Evolutionary conservation across 805 yeast species (phyloP), one percentile per base, ranked within the genome.

Genomic region (Cyberlindnera maclurae): DNA sequence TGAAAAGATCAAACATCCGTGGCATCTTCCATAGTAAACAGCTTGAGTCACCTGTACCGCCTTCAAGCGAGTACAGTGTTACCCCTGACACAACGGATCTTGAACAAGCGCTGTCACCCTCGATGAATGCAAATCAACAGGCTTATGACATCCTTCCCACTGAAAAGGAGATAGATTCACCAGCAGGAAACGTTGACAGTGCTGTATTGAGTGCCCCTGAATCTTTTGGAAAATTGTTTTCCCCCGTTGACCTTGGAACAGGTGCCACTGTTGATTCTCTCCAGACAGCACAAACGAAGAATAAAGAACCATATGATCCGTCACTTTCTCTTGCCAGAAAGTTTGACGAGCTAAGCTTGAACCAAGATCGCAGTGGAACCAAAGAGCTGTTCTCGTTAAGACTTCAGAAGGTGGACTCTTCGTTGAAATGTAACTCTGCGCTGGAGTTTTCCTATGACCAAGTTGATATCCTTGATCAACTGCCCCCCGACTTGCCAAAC

Each of bases 1-100:
- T 20, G 31, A 29, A n/a, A 15, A 33, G 29, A 12, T 3, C 13
- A 12, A 31, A 33, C 9, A 7, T 24, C 6, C 22, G 22, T 24
- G 36, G 36, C 12, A 24, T 33, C 11, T 33, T 33, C 22, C 15
- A 29, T 12, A 18, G 16, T 4, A 33, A 22, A 18, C 16, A 15
- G 11, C 20, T 11, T 12, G 29, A 16, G 11, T 12, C 24, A 11
- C 22, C 16, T 9, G 16, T n/a, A 15, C 17, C 29, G 2, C 41
- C 54, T 1, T 51, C 57, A 12, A 52, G 57, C 32, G 54, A 43
- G 18, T 52, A 52, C 33, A 50, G 53, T 33, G 42, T 29, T 18
- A 52, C 55, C 2, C 55, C 55, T 3, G 52, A 51, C 34, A 34
- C 34, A 3, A 42, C 57, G 7, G 18, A n/a, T 17, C 32, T 29